Conservation (phyloP, 805 yeast genomes). For the Jamesozyma hellenica region DNA sequence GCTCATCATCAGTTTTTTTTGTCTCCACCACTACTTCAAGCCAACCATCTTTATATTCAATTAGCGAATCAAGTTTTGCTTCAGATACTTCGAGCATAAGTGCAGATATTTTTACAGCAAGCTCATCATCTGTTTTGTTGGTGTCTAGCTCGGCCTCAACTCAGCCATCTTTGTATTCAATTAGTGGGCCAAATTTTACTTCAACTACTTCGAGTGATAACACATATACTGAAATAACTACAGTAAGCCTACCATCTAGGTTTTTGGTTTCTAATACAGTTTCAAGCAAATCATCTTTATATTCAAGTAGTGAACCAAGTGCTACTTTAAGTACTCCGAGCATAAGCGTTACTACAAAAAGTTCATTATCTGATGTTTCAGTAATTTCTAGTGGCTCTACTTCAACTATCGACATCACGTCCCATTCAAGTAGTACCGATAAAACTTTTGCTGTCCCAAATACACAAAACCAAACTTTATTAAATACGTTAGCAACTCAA, state of each 20-base stretch:
- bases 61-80: too few relatives aligned
- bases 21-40: too few relatives aligned
- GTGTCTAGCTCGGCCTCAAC: background rate
- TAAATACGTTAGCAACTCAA: background rate
- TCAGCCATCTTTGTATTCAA: background rate
- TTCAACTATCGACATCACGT: too few relatives aligned
- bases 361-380: background rate
- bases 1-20: too few relatives aligned
- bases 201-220: background rate
- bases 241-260: background rate
- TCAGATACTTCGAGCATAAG: too few relatives aligned
- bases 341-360: background rate
- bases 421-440: too few relatives aligned
- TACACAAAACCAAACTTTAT: too few relatives aligned
- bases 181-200: background rate
- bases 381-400: too few relatives aligned
- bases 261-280: background rate
- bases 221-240: background rate
- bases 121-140: background rate
- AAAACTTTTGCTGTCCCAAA: too few relatives aligned
- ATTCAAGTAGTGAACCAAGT: background rate
- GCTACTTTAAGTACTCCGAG: background rate
- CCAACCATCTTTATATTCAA: too few relatives aligned
- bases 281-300: background rate
- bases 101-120: background rate